phyloP scores from a whole-genome alignment of 129 eudicot genomes.

The Gnaphalium uliginosum region DNA sequence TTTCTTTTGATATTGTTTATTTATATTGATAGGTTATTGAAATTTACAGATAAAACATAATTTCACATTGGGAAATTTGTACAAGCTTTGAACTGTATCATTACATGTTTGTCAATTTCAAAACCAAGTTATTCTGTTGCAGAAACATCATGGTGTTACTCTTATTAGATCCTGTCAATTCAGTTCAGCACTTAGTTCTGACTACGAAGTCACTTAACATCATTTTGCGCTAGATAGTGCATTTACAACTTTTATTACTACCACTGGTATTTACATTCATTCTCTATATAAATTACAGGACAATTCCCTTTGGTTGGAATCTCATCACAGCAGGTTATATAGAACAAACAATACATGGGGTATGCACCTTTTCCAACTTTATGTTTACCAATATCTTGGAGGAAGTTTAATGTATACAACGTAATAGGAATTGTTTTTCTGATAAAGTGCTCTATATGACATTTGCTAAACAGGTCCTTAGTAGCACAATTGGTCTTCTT shows the following conservation, averaged over 20 bases:
- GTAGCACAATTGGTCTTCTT: conserved; percentile 85
- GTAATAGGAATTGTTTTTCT: conserved; percentile 5
- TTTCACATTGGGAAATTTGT: not conserved
- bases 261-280: conserved; percentile 7
- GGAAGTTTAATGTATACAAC: conserved; percentile 4
- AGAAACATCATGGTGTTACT: not conserved
- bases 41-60: not conserved
- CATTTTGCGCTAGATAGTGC: not conserved
- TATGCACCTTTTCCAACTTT: conserved; percentile 33
- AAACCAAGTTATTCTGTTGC: not conserved
- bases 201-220: not conserved
- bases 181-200: not conserved
- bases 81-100: conserved; percentile 11
- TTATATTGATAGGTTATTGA: not conserved
- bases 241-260: conserved; percentile 8
- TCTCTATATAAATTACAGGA: conserved; percentile 52
- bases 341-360: conserved; percentile 90
- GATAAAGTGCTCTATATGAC: conserved; percentile 10
- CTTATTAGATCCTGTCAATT: not conserved
- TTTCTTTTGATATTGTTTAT: not conserved
- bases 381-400: not conserved
- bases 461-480: conserved; percentile 56
- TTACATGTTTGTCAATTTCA: not conserved
- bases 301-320: conserved; percentile 98
- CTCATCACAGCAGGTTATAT: conserved; percentile 92